These are phyloP conservation scores for Vigna mungo DNA, from an alignment of 306 rosid genomes.

Conservation along the genomic window DNA sequence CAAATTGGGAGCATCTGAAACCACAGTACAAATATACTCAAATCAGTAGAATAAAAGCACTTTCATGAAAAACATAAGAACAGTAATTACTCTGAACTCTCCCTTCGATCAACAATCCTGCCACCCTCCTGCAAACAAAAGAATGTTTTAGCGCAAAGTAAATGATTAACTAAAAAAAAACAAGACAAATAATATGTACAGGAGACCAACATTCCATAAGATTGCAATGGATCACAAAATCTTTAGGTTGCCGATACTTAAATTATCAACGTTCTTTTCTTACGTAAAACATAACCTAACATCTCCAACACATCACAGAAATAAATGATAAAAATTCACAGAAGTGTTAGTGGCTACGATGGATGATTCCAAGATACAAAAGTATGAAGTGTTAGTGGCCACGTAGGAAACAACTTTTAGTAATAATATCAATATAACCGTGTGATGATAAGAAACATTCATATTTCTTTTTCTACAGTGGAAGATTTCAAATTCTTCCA, in stretches of 20 bases:
- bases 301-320: slow-evolving; percentile 32
- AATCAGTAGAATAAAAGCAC: slow-evolving; percentile 27
- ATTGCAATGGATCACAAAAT: slow-evolving; percentile 23
- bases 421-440: slow-evolving; percentile 11
- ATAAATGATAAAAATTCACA: slow-evolving; percentile 4
- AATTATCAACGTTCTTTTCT: slow-evolving; percentile 10
- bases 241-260: slow-evolving; percentile 8
- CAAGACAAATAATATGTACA: slow-evolving; percentile 25
- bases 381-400: slow-evolving; percentile 8
- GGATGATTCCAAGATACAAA: slow-evolving; percentile 3
- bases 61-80: slow-evolving; percentile 27
- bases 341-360: slow-evolving; percentile 13
- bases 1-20: slow-evolving; percentile 70
- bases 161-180: background rate
- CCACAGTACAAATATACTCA: slow-evolving; percentile 38
- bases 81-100: slow-evolving; percentile 65
- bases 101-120: slow-evolving; percentile 55
- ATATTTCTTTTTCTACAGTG: slow-evolving; percentile 16
- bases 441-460: slow-evolving; percentile 32
- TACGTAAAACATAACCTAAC: slow-evolving; percentile 21
- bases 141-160: slow-evolving; percentile 18
- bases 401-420: slow-evolving; percentile 13
- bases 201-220: slow-evolving; percentile 22
- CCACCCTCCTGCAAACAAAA: slow-evolving; percentile 58
- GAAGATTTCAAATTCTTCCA: slow-evolving; percentile 33